Evolutionary conservation across 805 yeast species (phyloP), one percentile per base, ranked within the genome.

Genomic region (Cyberlindnera euphorbiiphila): DNA sequence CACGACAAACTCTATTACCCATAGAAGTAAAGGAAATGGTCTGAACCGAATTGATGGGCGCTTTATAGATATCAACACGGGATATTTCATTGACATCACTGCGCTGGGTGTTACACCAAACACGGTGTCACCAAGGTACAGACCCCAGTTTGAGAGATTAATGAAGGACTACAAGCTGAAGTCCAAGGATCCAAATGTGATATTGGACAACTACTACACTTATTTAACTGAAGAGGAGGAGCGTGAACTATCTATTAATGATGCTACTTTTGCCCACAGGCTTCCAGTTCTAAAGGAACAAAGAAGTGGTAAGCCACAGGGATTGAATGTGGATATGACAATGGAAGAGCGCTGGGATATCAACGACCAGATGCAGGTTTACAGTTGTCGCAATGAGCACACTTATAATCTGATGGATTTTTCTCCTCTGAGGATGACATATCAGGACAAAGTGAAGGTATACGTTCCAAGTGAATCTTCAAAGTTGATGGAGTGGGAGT

Each of bases 41-140:
- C 51, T 58, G 17, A 80, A 81, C 53, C 76, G 77, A 48, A 81
- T 82, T 30, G 86, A 81, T 60, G 89, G 85, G 0, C 61, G 93
- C 35, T 79, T 82, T 50, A 76, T 83, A 39, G 89, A 82, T 55
- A 63, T 78, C 10, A 83, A 78, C 46, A 70, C 79, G 6, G 93
- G 91, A 0, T 57, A 79, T 37, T 83, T 76, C 51, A 78, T 83
- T 37, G 93, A 83, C 56, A 76, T 83, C 21, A 83, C 93, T 0
- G 89, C 78, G 5, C 18, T 53, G 22, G 43, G 41, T 10, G 47
- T 50, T 2, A 34, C 50, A 3, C 33, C 56, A 3, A 25, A 30
- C 7, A 17, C 42, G 4, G 21, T 46, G 2, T 49, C 53, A 8
- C 16, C 5, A 4, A 40, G 47, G 24, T 49, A 29, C 24, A 14